phyloP scores from a whole-genome alignment of 202 grass and related monocot species.

The Saccharum hybrid region DNA sequence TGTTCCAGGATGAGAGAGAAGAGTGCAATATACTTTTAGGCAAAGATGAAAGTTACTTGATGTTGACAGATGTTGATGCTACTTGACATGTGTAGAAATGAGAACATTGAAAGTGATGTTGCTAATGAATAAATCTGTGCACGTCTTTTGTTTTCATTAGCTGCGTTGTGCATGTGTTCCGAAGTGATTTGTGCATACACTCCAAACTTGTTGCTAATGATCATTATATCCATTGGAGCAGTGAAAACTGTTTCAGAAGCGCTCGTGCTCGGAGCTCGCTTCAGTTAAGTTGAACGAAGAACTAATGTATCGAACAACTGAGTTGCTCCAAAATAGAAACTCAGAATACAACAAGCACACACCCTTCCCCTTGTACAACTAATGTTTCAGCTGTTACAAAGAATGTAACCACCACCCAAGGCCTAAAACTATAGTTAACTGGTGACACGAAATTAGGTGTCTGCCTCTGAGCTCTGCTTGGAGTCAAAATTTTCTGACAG shows the following conservation, averaged over 20 bases:
- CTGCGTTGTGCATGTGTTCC: neutral
- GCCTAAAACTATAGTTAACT: conserved; percentile 17
- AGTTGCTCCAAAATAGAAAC: neutral
- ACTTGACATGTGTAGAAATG: conserved; percentile 7
- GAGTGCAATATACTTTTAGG: conserved; percentile 30
- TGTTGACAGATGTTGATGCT: conserved; percentile 8
- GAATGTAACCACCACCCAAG: conserved; percentile 44
- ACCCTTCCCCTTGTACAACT: neutral
- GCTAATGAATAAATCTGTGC: neutral
- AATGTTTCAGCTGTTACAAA: conserved; percentile 38
- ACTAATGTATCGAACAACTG: neutral
- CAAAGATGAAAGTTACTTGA: neutral
- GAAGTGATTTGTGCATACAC: neutral
- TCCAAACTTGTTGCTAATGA: neutral
- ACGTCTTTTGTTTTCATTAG: neutral
- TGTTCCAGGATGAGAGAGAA: conserved; percentile 30
- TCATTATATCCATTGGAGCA: neutral
- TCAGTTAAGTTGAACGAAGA: neutral
- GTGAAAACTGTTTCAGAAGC: neutral
- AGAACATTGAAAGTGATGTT: conserved; percentile 16
- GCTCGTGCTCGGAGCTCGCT: neutral
- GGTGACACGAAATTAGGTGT: neutral
- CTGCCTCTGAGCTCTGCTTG: conserved; percentile 10
- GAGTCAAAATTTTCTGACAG: conserved; percentile 20
- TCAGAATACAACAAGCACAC: conserved; percentile 13